phyloP scores from a whole-genome alignment of 192 early-diverging fungal genomes.

The Oehlia diaphana region DNA sequence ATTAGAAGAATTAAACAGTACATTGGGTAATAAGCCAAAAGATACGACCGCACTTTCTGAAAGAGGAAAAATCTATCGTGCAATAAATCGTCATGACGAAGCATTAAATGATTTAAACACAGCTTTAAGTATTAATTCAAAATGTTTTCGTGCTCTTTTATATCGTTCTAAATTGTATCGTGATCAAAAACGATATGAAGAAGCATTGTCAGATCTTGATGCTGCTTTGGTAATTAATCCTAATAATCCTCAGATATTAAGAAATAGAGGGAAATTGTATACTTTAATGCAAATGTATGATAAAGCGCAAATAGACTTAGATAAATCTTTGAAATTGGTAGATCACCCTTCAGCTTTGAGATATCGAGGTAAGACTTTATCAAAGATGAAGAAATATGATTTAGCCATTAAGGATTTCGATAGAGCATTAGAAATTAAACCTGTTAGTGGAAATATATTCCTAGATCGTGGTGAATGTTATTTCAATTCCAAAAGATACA shows the following conservation, averaged over 20 bases:
- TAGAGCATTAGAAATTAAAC: constrained; percentile 10
- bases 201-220: not conserved
- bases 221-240: not conserved
- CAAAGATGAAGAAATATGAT: not conserved
- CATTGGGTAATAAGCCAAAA: not conserved
- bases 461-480: not conserved
- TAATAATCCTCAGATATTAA: not conserved
- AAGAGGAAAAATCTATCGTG: not conserved
- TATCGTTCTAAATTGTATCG: constrained; percentile 4
- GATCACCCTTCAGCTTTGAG: not conserved
- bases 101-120: not conserved
- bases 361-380: not conserved
- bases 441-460: not conserved
- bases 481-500: not conserved
- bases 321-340: not conserved
- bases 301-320: not conserved
- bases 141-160: not conserved
- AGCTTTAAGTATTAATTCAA: not conserved
- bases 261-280: constrained; percentile 5
- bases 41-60: not conserved
- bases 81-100: not conserved
- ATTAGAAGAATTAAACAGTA: not conserved
- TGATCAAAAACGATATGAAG: not conserved
- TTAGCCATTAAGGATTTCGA: constrained; percentile 11
- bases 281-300: not conserved